Evolutionary conservation across 345 rosid genomes (phyloP).

Genomic region (Psidium friedrichsthalianum): DNA sequence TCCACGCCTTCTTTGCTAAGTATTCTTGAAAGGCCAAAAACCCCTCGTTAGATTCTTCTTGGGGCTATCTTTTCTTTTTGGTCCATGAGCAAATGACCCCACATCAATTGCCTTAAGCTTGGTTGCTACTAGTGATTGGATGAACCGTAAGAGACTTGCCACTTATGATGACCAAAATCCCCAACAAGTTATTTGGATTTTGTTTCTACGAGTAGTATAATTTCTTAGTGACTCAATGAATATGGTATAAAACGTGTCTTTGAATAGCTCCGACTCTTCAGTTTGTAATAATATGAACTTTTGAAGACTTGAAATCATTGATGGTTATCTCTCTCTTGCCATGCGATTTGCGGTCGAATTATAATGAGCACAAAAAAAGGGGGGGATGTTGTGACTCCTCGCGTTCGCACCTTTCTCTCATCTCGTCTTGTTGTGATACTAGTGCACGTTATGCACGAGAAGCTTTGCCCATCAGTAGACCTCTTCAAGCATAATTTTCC

Average conservation of each 20-base stretch:
- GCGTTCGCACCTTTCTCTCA: fast-evolving
- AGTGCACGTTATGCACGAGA: fast-evolving
- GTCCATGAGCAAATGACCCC: background rate
- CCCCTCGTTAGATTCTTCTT: background rate
- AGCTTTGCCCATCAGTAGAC: background rate
- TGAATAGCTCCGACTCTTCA: fast-evolving
- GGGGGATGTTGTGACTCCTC: too few relatives aligned
- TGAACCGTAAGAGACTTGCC: background rate
- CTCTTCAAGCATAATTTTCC: background rate
- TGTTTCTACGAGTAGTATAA: background rate
- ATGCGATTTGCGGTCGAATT: fast-evolving
- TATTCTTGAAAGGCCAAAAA: background rate
- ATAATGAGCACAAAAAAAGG: too few relatives aligned
- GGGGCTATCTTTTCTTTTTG: background rate
- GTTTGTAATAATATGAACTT: background rate
- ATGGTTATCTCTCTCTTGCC: background rate
- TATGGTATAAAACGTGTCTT: background rate
- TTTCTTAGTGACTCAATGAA: background rate
- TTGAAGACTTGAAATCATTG: background rate
- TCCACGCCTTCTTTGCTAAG: background rate
- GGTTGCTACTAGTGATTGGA: background rate
- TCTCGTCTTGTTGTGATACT: background rate
- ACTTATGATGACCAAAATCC: background rate
- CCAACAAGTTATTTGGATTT: background rate
- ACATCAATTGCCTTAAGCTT: too few relatives aligned